Percentiles rank a stretch among this genome's conserved stretches.
Evolutionary conservation across 345 rosid genomes (phyloP).

Genomic region (Camelina hispida): DNA sequence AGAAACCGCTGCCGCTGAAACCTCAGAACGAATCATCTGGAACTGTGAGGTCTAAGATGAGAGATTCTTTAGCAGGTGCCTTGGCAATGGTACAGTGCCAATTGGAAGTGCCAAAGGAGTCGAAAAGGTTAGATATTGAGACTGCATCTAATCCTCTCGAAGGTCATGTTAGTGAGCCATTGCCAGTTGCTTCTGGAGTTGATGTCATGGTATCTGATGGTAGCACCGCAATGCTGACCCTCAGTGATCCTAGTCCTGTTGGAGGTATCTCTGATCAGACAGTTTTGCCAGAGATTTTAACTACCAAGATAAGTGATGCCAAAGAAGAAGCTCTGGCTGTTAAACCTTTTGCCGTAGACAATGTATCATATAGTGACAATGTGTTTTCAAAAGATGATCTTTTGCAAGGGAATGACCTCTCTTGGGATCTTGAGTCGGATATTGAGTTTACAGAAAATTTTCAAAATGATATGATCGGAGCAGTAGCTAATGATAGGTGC

Average conservation of each 20-base stretch:
- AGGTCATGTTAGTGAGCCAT: slow-evolving; percentile 30
- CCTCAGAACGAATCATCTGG: slow-evolving; percentile 54
- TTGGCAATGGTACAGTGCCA: slow-evolving; percentile 63
- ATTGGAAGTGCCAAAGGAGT: slow-evolving; percentile 44
- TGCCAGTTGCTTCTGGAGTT: slow-evolving; percentile 36
- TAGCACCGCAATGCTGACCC: slow-evolving; percentile 29
- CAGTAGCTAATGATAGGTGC: slow-evolving; percentile 28
- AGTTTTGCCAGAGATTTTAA: slow-evolving; percentile 35
- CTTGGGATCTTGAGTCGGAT: slow-evolving; percentile 70
- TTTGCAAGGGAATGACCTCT: slow-evolving; percentile 82
- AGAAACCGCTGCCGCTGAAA: slow-evolving; percentile 45
- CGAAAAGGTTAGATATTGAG: slow-evolving; percentile 46
- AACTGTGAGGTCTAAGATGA: slow-evolving; percentile 80
- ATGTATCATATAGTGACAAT: slow-evolving; percentile 60
- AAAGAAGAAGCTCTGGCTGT: slow-evolving; percentile 46
- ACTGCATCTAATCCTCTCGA: slow-evolving; percentile 27
- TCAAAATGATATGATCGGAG: slow-evolving; percentile 39
- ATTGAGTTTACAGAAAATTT: slow-evolving; percentile 41
- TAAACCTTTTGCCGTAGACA: slow-evolving; percentile 50
- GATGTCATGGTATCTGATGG: slow-evolving; percentile 32
- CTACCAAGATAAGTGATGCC: slow-evolving; percentile 22
- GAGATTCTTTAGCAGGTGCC: slow-evolving; percentile 77
- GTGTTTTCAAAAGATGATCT: slow-evolving; percentile 78
- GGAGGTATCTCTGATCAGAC: slow-evolving; percentile 22
- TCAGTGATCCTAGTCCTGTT: slow-evolving; percentile 26